A percentile compares a stretch with the other conserved stretches of the same genome.
Evolutionary conservation across 2,329 filamentous ascomycete species (phyloP).

Genomic region (Aspergillus sp.): DNA sequence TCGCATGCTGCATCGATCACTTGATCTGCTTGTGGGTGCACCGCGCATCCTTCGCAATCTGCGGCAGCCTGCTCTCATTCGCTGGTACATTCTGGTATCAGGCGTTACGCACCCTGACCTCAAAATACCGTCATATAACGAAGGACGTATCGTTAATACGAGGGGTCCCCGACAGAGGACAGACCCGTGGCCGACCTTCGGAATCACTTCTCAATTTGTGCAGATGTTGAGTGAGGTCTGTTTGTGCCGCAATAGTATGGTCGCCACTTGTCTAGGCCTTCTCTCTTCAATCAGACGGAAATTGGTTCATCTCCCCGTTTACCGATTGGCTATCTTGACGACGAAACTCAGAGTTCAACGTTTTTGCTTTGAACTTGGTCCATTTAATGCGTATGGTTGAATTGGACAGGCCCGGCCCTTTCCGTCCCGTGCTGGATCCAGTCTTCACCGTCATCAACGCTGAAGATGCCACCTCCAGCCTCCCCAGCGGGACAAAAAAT

Average conservation of each 20-base stretch:
- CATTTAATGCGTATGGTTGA: constrained; percentile 9
- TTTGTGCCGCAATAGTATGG: constrained; percentile 5
- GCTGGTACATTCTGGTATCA: constrained; percentile 17
- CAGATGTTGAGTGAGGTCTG: neutral
- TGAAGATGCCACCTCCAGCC: neutral
- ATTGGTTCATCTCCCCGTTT: neutral
- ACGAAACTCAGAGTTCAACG: constrained; percentile 8
- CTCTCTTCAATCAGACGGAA: constrained; percentile 1
- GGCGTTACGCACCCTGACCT: constrained; percentile 21
- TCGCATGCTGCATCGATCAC: constrained; percentile 62
- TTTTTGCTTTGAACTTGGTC: constrained; percentile 14
- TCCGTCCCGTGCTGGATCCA: constrained; percentile 33
- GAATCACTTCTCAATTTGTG: constrained; percentile 11
- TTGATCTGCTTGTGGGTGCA: constrained; percentile 49
- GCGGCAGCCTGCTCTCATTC: constrained; percentile 13
- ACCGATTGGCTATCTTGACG: constrained; percentile 10
- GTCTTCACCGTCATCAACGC: constrained; percentile 14
- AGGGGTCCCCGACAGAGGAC: constrained; percentile 10
- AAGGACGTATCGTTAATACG: constrained; percentile 29
- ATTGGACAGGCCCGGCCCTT: constrained; percentile 35
- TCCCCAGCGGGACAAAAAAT: neutral
- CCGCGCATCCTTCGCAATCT: constrained; percentile 14
- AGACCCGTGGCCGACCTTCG: constrained; percentile 10
- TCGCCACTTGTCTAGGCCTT: neutral
- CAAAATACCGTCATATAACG: constrained; percentile 32